phyloP scores from a whole-genome alignment of 306 rosid genomes.

The Sesbania bispinosa region DNA sequence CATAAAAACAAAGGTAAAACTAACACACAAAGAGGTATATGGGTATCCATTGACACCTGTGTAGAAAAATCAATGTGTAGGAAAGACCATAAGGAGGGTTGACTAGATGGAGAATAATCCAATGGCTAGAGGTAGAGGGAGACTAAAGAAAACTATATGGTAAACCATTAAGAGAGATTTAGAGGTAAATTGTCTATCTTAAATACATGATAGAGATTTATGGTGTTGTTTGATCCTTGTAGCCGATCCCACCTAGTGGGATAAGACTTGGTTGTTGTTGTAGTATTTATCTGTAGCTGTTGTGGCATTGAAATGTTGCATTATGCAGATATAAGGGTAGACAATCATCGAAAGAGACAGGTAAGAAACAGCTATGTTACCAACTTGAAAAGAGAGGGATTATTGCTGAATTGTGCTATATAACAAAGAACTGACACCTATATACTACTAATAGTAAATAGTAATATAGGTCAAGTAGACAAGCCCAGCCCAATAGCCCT shows the following conservation, averaged over 20 bases:
- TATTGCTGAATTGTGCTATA: background rate
- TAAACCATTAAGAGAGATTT: too few relatives aligned
- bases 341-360: background rate
- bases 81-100: too few relatives aligned
- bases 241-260: too few relatives aligned
- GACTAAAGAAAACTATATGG: too few relatives aligned
- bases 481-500: background rate
- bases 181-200: too few relatives aligned
- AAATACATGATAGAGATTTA: too few relatives aligned
- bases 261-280: too few relatives aligned
- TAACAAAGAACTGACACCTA: background rate
- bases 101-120: too few relatives aligned
- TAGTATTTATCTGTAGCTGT: background rate
- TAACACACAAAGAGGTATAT: background rate
- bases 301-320: background rate
- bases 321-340: background rate
- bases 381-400: background rate
- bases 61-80: slow-evolving; percentile 3
- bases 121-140: too few relatives aligned
- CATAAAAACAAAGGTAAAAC: background rate
- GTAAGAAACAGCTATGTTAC: background rate
- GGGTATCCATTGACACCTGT: background rate
- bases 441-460: background rate
- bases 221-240: too few relatives aligned
- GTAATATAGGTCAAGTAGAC: background rate